Percentiles rank a stretch among this genome's conserved stretches.
These are phyloP conservation scores for Nematocida sp. DNA, from an alignment of 371 early-diverging fungal species.

Conservation along the genomic window DNA sequence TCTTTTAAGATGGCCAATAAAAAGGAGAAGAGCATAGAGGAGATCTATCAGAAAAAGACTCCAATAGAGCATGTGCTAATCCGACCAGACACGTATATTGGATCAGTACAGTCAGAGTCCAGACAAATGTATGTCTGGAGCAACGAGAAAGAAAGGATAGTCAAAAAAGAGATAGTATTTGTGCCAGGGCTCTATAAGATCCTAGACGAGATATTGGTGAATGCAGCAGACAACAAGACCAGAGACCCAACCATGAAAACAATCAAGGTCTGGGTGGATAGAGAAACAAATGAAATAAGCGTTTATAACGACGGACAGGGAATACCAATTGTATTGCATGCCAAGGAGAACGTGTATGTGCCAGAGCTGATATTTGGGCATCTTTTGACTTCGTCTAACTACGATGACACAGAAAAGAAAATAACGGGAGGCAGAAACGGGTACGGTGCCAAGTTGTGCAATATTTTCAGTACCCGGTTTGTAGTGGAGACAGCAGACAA, in stretches of 20 bases:
- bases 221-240: conserved; percentile 72
- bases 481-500: conserved; percentile 86
- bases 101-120: conserved; percentile 78
- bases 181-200: conserved; percentile 98
- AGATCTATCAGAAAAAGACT: conserved; percentile 93
- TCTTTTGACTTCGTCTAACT: conserved; percentile 91
- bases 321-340: conserved; percentile 89
- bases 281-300: conserved; percentile 73
- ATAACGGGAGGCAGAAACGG: conserved; percentile 97
- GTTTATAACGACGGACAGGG: conserved; percentile 92
- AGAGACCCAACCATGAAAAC: conserved; percentile 82
- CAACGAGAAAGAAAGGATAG: conserved; percentile 66
- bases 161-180: conserved; percentile 70
- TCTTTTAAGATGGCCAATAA: too few relatives aligned
- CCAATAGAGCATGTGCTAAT: conserved; percentile 94
- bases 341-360: conserved; percentile 83
- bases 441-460: conserved; percentile 97
- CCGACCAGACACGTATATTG: conserved; percentile 97
- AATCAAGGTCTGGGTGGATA: conserved; percentile 82
- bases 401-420: conserved; percentile 92
- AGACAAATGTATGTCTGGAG: conserved; percentile 79
- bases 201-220: conserved; percentile 97
- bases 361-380: conserved; percentile 99
- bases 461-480: conserved; percentile 92
- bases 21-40: conserved; percentile 69